A percentile compares a stretch with the other conserved stretches of the same genome.
Conservation (phyloP, 1,139 yeast species). For the Hansenula lynferdii region DNA sequence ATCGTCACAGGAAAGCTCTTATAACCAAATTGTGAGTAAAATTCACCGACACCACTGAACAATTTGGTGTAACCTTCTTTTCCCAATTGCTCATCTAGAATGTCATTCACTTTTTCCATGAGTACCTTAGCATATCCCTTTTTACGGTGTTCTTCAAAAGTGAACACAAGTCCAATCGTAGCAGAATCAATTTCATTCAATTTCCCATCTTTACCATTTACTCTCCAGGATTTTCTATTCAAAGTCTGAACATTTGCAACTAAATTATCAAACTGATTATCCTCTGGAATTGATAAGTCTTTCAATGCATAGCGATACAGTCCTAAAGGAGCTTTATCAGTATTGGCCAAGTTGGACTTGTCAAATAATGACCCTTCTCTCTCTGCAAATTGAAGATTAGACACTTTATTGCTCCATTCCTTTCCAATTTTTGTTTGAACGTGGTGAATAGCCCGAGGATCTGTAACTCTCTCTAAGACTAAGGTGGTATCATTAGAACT, state of each 20-base stretch:
- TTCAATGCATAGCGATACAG: conserved; percentile 30
- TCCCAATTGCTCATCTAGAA: conserved; percentile 31
- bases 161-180: conserved; percentile 64
- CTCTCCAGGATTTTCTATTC: conserved; percentile 35
- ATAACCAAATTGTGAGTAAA: conserved; percentile 57
- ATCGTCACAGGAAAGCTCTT: conserved; percentile 42
- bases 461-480: conserved; percentile 14
- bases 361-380: conserved; percentile 43
- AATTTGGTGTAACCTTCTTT: conserved; percentile 14
- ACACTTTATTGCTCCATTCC: conserved; percentile 49
- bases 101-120: conserved; percentile 36
- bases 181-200: conserved; percentile 36
- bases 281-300: conserved; percentile 23
- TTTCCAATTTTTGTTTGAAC: conserved; percentile 45
- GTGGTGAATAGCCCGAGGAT: conserved; percentile 38
- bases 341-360: conserved; percentile 20
- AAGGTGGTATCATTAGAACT: too few relatives aligned
- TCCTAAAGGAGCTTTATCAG: conserved; percentile 24
- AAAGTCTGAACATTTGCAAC: conserved; percentile 44
- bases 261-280: conserved; percentile 26
- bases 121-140: conserved; percentile 60
- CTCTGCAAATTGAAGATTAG: conserved; percentile 42
- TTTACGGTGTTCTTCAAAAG: conserved; percentile 52
- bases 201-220: conserved; percentile 19
- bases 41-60: conserved; percentile 73